Evolutionary conservation across 768 basidiomycete species (phyloP), one percentile per base, ranked within the genome.

Genomic region (Calocybe indica): DNA sequence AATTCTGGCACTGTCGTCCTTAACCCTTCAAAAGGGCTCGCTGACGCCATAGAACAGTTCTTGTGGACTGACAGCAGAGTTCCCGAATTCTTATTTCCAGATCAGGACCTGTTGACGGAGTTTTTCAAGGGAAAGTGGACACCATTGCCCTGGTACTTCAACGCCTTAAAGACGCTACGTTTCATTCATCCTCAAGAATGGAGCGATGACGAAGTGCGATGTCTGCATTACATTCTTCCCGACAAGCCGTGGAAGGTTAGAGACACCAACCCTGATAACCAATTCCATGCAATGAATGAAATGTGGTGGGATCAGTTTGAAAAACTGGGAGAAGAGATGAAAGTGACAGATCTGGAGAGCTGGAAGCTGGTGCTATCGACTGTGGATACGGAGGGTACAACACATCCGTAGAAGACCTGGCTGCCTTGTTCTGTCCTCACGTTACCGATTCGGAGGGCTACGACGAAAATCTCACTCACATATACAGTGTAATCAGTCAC

Each of bases 1-100:
- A 99, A 99, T 68, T 88, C 88, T 0, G 95, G 95, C 7, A 77
- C 85, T 7, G 87, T 99, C 48, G 80, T 97, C 39, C 74, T 97
- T 39, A 79, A 74, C 14, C 95, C 96, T 1, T 92, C 88, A 2
- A 42, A 56, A 8, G 60, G 70, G 22, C 70, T 85, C 5, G 72
- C 81, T 48, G 60, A 75, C 11, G 63, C 62, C 6, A 74, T 98
- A 49, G 59, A 71, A 32, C 58, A 75, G 38, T 83, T 76, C 59
- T 74, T 94, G 32, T 65, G 69, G 7, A 71, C 71, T 5, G 62
- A 60, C 51, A 67, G 63, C 42, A 62, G 62, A 45, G 67, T 77
- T 46, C 30, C 66, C 12, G 66, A 64, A 32, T 79, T 72, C 56
- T 65, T 60, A 39, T 96, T 97, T 62, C 83, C 92, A 1, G 95